These are phyloP conservation scores for Globisporangium carolinianum DNA, from an alignment of 352 stramenopile genomes.

Conservation along the genomic window DNA sequence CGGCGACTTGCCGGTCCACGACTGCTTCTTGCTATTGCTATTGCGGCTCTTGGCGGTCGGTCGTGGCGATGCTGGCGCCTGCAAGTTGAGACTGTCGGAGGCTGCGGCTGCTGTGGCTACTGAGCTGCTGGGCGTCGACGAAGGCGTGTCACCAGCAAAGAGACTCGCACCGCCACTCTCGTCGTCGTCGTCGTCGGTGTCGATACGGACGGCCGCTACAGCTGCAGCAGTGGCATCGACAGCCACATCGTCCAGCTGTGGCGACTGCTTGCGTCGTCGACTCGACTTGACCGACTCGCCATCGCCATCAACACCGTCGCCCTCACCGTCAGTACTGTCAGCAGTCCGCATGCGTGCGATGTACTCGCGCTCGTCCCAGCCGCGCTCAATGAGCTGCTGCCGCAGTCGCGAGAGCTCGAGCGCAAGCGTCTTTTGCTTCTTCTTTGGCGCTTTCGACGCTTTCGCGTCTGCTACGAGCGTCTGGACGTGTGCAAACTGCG, in stretches of 20 bases:
- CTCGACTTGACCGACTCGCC: neutral
- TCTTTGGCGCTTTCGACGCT: slow-evolving; percentile 45
- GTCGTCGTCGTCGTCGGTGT: neutral
- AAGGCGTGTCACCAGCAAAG: neutral
- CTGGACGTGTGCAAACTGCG: slow-evolving; percentile 31
- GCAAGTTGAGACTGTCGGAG: neutral
- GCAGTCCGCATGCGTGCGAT: neutral
- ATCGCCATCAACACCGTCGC: neutral
- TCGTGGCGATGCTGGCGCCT: no score
- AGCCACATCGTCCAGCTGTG: no score
- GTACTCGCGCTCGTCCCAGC: slow-evolving; percentile 18
- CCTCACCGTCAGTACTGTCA: neutral
- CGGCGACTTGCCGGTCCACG: slow-evolving; percentile 80
- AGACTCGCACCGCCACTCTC: neutral
- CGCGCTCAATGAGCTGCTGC: slow-evolving; percentile 10
- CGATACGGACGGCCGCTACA: no score
- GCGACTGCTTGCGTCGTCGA: no score
- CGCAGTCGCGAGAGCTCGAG: slow-evolving; percentile 14
- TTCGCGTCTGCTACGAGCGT: slow-evolving; percentile 30
- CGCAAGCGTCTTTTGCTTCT: slow-evolving; percentile 24
- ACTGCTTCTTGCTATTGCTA: slow-evolving; percentile 21
- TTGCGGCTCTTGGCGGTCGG: slow-evolving; percentile 19
- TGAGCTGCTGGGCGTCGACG: neutral
- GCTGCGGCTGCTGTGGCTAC: slow-evolving; percentile 1
- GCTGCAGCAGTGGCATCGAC: neutral